Evolutionary conservation across 2,329 filamentous ascomycete species (phyloP).

Genomic region (Aspergillus sp.): DNA sequence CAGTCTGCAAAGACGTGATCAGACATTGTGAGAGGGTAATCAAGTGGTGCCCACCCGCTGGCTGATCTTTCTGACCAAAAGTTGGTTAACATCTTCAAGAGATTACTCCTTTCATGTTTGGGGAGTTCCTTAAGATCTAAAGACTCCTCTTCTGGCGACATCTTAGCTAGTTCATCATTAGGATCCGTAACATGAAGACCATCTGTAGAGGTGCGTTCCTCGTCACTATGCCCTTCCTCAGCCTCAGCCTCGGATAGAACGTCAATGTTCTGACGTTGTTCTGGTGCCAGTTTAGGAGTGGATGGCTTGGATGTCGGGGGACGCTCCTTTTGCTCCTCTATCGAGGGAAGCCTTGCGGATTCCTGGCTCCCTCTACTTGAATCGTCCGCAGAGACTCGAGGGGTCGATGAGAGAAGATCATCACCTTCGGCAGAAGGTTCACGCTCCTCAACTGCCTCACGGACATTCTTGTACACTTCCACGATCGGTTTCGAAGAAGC

Average conservation of each 20-base stretch:
- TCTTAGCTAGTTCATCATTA: slow-evolving; percentile 54
- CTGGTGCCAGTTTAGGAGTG: slow-evolving; percentile 43
- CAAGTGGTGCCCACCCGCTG: slow-evolving; percentile 86
- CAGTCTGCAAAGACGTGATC: slow-evolving; percentile 98
- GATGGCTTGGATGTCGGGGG: slow-evolving; percentile 31
- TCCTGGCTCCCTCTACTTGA: slow-evolving; percentile 33
- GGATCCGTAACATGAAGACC: slow-evolving; percentile 61
- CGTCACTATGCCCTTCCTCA: slow-evolving; percentile 68
- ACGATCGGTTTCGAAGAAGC: slow-evolving; percentile 94
- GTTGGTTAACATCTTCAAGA: slow-evolving; percentile 93
- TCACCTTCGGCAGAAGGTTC: slow-evolving; percentile 65
- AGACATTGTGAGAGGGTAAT: slow-evolving; percentile 82
- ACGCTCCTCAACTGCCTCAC: slow-evolving; percentile 85
- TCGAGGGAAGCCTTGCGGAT: slow-evolving; percentile 18
- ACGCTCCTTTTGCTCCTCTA: slow-evolving; percentile 33
- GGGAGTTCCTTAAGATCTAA: slow-evolving; percentile 72
- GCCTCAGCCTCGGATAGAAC: slow-evolving; percentile 66
- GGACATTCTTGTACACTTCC: slow-evolving; percentile 90
- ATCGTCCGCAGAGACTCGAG: slow-evolving; percentile 30
- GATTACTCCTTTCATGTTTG: slow-evolving; percentile 86
- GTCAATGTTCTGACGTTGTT: slow-evolving; percentile 46
- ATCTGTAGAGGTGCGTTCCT: slow-evolving; percentile 67
- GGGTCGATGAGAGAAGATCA: slow-evolving; percentile 33
- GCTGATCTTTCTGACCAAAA: slow-evolving; percentile 98
- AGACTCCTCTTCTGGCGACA: slow-evolving; percentile 54